phyloP scores from a whole-genome alignment of 345 rosid genomes.

The Balakata baccata region DNA sequence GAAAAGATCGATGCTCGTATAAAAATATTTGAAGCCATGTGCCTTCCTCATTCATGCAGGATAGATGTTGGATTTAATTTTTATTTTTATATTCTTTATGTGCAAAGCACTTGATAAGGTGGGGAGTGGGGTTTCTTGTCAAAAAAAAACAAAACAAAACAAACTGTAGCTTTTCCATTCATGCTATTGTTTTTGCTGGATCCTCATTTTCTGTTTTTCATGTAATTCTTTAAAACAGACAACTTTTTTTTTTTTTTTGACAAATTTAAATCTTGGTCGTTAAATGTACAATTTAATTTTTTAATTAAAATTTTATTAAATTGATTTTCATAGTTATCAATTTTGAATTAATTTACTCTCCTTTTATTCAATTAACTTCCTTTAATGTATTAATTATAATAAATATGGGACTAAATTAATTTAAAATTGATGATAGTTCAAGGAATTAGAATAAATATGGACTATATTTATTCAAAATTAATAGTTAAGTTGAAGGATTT shows the following conservation, averaged over 20 bases:
- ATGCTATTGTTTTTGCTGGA: constrained; percentile 30
- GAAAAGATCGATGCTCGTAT: neutral
- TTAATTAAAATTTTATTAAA: too few species aligned
- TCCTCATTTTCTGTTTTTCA: constrained; percentile 34
- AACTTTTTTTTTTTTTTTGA: constrained; percentile 6
- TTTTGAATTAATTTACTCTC: too few species aligned
- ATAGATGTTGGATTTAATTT: constrained; percentile 27
- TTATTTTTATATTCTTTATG: constrained; percentile 11
- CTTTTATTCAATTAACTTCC: too few species aligned
- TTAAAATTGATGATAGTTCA: too few species aligned
- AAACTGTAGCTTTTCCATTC: constrained; percentile 36
- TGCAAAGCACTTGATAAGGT: constrained; percentile 26
- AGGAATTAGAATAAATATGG: neutral
- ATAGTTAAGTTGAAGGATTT: too few species aligned
- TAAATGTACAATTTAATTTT: too few species aligned
- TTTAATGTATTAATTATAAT: too few species aligned
- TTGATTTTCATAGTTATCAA: too few species aligned
- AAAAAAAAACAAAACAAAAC: neutral
- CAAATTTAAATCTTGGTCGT: too few species aligned
- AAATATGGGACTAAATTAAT: too few species aligned
- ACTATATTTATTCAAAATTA: too few species aligned
- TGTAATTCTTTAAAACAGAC: constrained; percentile 8
- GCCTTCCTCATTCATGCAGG: constrained; percentile 16
- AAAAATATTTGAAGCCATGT: constrained; percentile 29
- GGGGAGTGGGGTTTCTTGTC: constrained; percentile 29